phyloP scores from a whole-genome alignment of 371 early-diverging fungal species.

The Massospora cicadina region DNA sequence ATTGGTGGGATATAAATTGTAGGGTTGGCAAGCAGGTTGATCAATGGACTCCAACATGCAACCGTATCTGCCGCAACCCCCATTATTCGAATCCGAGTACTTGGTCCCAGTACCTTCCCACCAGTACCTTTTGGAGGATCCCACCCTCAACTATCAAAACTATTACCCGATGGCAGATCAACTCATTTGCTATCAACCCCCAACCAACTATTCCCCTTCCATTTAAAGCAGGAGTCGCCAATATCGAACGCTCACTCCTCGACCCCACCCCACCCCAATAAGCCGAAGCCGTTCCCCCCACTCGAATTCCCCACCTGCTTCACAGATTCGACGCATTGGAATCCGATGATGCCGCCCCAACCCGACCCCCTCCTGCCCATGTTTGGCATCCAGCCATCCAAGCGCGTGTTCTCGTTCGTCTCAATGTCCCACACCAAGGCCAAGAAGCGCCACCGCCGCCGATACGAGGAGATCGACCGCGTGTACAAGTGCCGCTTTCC shows the following conservation, averaged over 20 bases:
- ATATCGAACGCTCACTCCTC: not conserved
- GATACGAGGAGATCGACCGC: constrained; percentile 51
- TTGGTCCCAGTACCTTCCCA: not conserved
- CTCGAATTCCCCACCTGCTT: not conserved
- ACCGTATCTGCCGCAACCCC: not conserved
- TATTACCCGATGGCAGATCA: too few species aligned
- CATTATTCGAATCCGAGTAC: not conserved
- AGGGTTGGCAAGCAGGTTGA: not conserved
- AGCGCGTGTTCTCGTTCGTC: constrained; percentile 34
- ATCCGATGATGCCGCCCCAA: not conserved
- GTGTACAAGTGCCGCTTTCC: constrained; percentile 40
- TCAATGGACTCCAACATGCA: not conserved
- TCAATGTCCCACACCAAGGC: constrained; percentile 36
- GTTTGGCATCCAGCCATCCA: constrained; percentile 9
- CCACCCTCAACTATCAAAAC: too few species aligned
- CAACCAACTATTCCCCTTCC: not conserved
- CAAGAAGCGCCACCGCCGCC: constrained; percentile 46
- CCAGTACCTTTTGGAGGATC: not conserved
- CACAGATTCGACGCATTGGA: not conserved
- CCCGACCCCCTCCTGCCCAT: not conserved
- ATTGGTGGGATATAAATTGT: not conserved
- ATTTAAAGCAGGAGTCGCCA: not conserved
- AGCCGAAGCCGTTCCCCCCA: not conserved
- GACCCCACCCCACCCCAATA: not conserved
- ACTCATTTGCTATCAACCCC: not conserved